Evolutionary conservation across 2,329 filamentous ascomycete species (phyloP).

Genomic region (Phialocephala subalpina): DNA sequence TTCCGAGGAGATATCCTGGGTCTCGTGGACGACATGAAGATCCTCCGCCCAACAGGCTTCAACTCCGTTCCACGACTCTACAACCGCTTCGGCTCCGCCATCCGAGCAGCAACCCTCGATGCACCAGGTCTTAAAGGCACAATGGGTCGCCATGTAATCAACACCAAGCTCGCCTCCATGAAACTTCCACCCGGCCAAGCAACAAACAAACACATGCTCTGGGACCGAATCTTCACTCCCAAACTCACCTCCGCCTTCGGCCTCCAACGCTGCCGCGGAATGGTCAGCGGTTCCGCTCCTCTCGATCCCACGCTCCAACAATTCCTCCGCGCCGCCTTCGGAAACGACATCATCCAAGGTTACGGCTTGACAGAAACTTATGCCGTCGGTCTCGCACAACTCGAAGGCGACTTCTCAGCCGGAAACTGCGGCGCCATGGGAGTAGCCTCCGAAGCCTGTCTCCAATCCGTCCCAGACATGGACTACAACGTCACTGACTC

Average conservation of each 20-base stretch:
- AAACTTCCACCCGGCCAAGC: slow-evolving; percentile 75
- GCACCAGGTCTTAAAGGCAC: slow-evolving; percentile 82
- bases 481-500: slow-evolving; percentile 90
- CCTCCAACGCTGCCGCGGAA: slow-evolving; percentile 73
- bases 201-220: slow-evolving; percentile 80
- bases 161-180: slow-evolving; percentile 81
- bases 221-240: slow-evolving; percentile 88
- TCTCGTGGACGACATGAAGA: slow-evolving; percentile 89
- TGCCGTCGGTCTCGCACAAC: slow-evolving; percentile 76
- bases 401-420: slow-evolving; percentile 72
- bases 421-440: slow-evolving; percentile 84
- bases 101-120: slow-evolving; percentile 81
- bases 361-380: slow-evolving; percentile 97
- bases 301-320: slow-evolving; percentile 88
- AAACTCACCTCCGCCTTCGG: slow-evolving; percentile 88
- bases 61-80: slow-evolving; percentile 90
- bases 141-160: slow-evolving; percentile 80
- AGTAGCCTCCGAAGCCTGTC: slow-evolving; percentile 75
- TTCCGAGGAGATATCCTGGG: slow-evolving; percentile 92
- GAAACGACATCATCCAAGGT: slow-evolving; percentile 81
- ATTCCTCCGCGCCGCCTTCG: slow-evolving; percentile 86
- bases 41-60: slow-evolving; percentile 83
- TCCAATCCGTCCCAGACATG: slow-evolving; percentile 90
- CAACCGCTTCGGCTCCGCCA: slow-evolving; percentile 87
- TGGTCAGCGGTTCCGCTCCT: slow-evolving; percentile 90